Percentiles rank a stretch among this genome's conserved stretches.
Conservation (phyloP, 257 asterid species). For the Dorcoceras hygrometricum region DNA sequence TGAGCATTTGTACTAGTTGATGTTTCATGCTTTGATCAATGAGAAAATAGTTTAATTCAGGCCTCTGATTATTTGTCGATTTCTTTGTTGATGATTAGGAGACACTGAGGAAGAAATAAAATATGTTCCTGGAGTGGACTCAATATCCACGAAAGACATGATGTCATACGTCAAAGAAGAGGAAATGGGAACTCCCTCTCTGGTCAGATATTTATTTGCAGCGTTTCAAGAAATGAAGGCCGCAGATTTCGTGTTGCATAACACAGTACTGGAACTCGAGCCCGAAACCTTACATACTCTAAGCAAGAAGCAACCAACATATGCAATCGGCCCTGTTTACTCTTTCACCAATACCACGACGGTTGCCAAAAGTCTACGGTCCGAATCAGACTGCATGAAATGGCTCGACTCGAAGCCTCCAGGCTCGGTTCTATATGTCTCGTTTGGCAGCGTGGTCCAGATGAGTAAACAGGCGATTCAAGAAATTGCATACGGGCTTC, state of each 20-base stretch:
- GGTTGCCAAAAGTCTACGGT: constrained; percentile 30
- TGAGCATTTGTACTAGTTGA: neutral
- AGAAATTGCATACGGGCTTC: constrained; percentile 49
- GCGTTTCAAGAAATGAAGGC: constrained; percentile 23
- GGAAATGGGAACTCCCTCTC: constrained; percentile 25
- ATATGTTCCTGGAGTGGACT: constrained; percentile 44
- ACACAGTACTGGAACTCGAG: constrained; percentile 34
- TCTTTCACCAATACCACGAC: constrained; percentile 4
- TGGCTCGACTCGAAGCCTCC: constrained; percentile 41
- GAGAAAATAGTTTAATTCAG: too few species aligned
- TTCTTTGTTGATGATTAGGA: constrained; percentile 3
- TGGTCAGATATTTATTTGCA: constrained; percentile 27
- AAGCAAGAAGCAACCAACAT: constrained; percentile 28
- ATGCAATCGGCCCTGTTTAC: constrained; percentile 43
- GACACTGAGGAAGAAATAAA: constrained; percentile 30
- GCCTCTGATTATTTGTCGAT: too few species aligned
- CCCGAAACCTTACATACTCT: constrained; percentile 9
- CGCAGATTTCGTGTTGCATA: constrained; percentile 23
- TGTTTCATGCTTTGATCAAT: neutral
- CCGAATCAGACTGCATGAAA: constrained; percentile 33
- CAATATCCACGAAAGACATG: constrained; percentile 37
- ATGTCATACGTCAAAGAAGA: constrained; percentile 27
- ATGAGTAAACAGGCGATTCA: constrained; percentile 22
- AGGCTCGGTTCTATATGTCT: constrained; percentile 46
- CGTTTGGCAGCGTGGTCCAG: constrained; percentile 43